Conservation (phyloP, 345 rosid species). For the Geranium rotundifolium region DNA sequence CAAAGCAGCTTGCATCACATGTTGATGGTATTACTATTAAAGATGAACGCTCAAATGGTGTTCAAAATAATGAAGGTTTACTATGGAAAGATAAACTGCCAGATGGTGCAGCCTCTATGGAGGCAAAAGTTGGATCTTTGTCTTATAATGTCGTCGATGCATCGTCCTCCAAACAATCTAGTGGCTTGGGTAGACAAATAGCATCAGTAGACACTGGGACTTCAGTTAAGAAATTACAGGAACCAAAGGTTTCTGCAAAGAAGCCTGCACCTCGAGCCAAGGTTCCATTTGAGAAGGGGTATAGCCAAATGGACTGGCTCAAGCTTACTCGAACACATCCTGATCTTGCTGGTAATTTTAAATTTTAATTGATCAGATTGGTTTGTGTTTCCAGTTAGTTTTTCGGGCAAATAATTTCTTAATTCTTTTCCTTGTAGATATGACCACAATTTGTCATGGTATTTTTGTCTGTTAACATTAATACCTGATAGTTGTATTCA, state of each 20-base stretch:
- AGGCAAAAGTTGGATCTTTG: conserved; percentile 52
- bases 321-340: conserved; percentile 68
- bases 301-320: conserved; percentile 87
- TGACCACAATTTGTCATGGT: neutral
- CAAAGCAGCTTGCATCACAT: conserved; percentile 29
- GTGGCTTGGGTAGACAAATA: no score
- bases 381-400: neutral
- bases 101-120: conserved; percentile 13
- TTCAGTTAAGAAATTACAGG: conserved; percentile 13
- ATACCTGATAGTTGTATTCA: neutral
- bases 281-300: conserved; percentile 89
- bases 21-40: conserved; percentile 19
- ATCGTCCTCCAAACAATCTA: conserved; percentile 19
- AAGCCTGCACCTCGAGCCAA: conserved; percentile 54
- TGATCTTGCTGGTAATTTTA: conserved; percentile 77
- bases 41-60: conserved; percentile 18
- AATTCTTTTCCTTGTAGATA: neutral
- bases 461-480: no score
- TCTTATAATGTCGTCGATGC: conserved; percentile 48
- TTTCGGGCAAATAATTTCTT: neutral
- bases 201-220: conserved; percentile 14
- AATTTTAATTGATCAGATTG: neutral
- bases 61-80: conserved; percentile 10
- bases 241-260: conserved; percentile 23
- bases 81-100: conserved; percentile 28